A percentile compares a stretch with the other conserved stretches of the same genome.
Evolutionary conservation across 495 filamentous ascomycete species (phyloP).

Genomic region (Neurospora africana): DNA sequence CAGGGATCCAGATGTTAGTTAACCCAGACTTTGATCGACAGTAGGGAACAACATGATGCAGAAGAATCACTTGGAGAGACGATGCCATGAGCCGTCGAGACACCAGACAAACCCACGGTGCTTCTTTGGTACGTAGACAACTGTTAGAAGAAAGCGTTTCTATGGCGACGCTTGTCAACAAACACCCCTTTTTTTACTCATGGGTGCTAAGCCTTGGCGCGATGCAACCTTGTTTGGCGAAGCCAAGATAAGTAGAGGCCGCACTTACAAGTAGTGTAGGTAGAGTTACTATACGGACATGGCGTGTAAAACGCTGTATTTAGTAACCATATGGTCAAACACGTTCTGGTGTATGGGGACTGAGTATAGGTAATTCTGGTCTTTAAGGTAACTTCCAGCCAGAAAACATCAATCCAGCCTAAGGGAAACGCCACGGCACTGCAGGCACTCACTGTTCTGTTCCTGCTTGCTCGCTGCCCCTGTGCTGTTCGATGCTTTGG

Average conservation of each 20-base stretch:
- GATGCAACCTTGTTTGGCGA: background rate
- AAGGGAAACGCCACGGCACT: background rate
- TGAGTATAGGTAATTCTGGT: background rate
- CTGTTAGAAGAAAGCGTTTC: background rate
- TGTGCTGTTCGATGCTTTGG: background rate
- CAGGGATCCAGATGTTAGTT: no score
- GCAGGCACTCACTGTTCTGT: background rate
- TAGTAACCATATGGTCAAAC: background rate
- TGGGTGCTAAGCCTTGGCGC: background rate
- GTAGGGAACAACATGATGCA: background rate
- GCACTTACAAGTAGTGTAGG: background rate
- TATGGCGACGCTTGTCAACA: background rate
- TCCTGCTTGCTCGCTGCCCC: background rate
- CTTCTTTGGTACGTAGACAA: background rate
- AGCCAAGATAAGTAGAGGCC: background rate
- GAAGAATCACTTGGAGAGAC: background rate
- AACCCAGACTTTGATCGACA: background rate
- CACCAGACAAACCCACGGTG: background rate
- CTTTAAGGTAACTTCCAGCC: background rate
- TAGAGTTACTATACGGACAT: background rate
- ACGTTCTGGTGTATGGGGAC: background rate
- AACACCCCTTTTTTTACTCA: background rate
- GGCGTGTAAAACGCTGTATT: background rate
- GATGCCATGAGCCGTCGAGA: background rate
- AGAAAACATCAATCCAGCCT: background rate